Evolutionary conservation across 352 stramenopile species (phyloP).

Genomic region (Thalassiosira delicatula): DNA sequence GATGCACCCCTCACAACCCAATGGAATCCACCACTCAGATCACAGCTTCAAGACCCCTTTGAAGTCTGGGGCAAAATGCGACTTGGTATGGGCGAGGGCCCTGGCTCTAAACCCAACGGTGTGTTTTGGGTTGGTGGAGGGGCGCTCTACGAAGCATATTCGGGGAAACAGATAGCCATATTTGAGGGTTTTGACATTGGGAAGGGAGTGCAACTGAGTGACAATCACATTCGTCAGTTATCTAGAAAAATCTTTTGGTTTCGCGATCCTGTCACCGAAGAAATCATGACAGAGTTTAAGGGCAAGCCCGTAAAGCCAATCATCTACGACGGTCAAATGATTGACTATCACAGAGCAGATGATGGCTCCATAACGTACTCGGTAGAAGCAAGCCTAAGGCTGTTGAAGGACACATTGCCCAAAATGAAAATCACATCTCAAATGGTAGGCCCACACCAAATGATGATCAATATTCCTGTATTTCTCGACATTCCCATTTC

Average conservation of each 20-base stretch:
- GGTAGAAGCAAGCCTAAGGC: constrained; percentile 30
- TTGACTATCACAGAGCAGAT: constrained; percentile 54
- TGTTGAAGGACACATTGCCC: constrained; percentile 46
- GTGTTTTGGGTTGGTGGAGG: constrained; percentile 59
- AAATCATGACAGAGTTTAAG: constrained; percentile 58
- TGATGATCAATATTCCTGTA: constrained; percentile 59
- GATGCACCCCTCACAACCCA: constrained; percentile 17
- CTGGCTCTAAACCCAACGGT: constrained; percentile 29
- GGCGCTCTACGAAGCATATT: constrained; percentile 50
- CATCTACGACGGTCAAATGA: constrained; percentile 58
- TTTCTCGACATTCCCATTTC: constrained; percentile 60
- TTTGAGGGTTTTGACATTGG: constrained; percentile 64
- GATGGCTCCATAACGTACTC: constrained; percentile 49
- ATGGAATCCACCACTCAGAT: constrained; percentile 14
- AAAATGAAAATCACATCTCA: constrained; percentile 50
- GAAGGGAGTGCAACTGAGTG: constrained; percentile 43
- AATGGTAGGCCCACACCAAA: constrained; percentile 28
- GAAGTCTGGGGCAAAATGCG: constrained; percentile 57
- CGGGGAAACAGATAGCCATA: constrained; percentile 49
- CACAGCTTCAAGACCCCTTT: constrained; percentile 33
- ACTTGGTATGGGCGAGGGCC: constrained; percentile 31
- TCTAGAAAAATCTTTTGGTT: constrained; percentile 70
- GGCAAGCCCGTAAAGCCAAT: constrained; percentile 54
- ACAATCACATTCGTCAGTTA: constrained; percentile 55
- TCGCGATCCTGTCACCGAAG: constrained; percentile 41